Conservation (phyloP, 23 red algal genomes). For the Agarophyton chilense region DNA sequence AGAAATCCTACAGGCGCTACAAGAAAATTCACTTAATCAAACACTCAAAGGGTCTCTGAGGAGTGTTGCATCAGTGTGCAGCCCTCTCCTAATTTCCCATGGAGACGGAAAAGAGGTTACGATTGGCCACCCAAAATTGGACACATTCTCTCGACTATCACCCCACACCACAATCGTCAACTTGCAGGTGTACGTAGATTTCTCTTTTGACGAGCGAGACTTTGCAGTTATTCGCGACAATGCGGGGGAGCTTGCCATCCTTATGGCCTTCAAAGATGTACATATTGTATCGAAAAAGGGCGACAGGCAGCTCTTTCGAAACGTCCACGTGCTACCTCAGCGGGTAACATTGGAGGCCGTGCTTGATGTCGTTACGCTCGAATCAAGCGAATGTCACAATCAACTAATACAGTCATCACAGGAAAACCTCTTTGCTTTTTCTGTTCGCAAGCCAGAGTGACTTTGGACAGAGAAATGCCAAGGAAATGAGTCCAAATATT, state of each 20-base stretch:
- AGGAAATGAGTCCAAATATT: background rate
- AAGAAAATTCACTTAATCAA: background rate
- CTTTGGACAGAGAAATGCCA: background rate
- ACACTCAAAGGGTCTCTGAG: background rate
- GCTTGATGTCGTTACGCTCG: background rate
- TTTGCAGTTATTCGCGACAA: constrained; percentile 26
- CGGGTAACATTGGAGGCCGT: background rate
- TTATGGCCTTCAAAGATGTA: background rate
- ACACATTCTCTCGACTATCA: constrained; percentile 9
- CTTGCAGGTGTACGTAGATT: constrained; percentile 2
- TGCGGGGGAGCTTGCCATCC: background rate
- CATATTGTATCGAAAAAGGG: background rate
- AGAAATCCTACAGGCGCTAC: background rate
- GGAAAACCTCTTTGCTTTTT: constrained; percentile 8
- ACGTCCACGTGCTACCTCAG: background rate
- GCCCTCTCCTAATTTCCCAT: background rate
- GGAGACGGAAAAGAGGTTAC: background rate
- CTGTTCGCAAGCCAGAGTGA: background rate
- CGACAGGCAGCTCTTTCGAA: background rate
- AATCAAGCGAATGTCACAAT: background rate
- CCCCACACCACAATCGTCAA: constrained; percentile 6
- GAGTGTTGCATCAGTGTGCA: background rate
- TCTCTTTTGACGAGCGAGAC: background rate
- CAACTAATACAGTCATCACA: background rate
- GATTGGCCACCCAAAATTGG: background rate